Percentiles rank a stretch among this genome's conserved stretches.
Conservation (phyloP, 805 yeast genomes). For the Barnettozyma wickerhamii region DNA sequence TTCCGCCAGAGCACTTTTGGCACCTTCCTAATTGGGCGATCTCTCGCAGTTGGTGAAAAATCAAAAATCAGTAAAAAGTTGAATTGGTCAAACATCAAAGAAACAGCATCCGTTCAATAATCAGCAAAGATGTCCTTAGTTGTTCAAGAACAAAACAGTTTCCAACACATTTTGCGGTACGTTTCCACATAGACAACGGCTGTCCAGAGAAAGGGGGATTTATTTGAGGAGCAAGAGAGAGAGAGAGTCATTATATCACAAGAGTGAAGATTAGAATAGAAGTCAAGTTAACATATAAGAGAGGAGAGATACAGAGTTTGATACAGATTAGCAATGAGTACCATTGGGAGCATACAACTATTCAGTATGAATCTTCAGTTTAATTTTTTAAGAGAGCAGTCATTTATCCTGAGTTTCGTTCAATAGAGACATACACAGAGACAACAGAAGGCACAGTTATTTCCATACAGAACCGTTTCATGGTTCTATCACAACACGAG, state of each 20-base stretch:
- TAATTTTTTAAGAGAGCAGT: too few species aligned
- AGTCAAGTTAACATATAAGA: neutral
- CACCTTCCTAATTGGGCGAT: too few species aligned
- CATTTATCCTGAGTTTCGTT: too few species aligned
- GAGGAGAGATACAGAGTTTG: neutral
- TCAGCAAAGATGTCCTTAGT: conserved; percentile 75
- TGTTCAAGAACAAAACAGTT: conserved; percentile 98
- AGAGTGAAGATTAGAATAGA: neutral
- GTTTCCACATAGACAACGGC: conserved; percentile 31
- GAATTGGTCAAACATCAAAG: conserved; percentile 2
- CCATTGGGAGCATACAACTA: too few species aligned
- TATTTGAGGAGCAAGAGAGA: neutral
- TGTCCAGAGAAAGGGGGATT: conserved; percentile 1
- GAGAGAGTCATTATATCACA: neutral
- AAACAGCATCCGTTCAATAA: conserved; percentile 6
- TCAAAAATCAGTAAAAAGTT: conserved; percentile 16
- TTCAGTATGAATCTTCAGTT: too few species aligned
- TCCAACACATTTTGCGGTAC: conserved; percentile 99
- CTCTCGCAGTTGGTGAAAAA: too few species aligned
- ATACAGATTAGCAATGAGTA: too few species aligned
- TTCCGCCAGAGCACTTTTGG: neutral
- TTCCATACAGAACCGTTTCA: too few species aligned
- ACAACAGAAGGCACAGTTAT: too few species aligned
- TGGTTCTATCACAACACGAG: too few species aligned
- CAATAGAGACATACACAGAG: too few species aligned